Evolutionary conservation across 129 eudicot species (phyloP).

Genomic region (Daucus carota): DH1_v3.0 NC_030388.2:27670001-27670500

Average conservation of each 20-base stretch:
- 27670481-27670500: constrained; percentile 4
- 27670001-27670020: background rate
- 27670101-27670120: constrained; percentile 42
- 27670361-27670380: background rate
- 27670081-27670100: constrained; percentile 94
- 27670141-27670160: constrained; percentile 69
- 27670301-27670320: background rate
- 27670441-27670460: background rate
- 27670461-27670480: background rate
- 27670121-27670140: constrained; percentile 54
- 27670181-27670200: constrained; percentile 15
- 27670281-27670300: background rate
- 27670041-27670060: constrained; percentile 33
- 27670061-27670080: constrained; percentile 67
- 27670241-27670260: constrained; percentile 8
- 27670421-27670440: background rate
- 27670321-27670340: background rate
- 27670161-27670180: constrained; percentile 26
- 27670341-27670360: background rate
- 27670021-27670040: background rate
- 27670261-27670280: background rate
- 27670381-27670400: background rate
- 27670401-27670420: background rate
- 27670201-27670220: constrained; percentile 13
- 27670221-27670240: constrained; percentile 13